A percentile compares a stretch with the other conserved stretches of the same genome.
Conservation (phyloP, 129 eudicot species). For the Escallonia rubra region DNA sequence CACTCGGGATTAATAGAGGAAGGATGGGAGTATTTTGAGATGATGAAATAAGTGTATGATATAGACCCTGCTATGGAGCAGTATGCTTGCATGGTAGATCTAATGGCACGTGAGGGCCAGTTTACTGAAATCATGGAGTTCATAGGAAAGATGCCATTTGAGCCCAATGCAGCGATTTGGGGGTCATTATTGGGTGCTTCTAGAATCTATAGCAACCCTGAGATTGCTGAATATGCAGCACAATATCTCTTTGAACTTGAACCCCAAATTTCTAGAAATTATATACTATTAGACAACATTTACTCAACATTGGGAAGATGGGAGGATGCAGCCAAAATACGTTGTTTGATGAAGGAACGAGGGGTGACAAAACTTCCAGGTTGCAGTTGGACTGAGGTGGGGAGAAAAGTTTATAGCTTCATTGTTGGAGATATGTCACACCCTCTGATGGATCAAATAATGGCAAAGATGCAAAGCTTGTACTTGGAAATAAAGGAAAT, state of each 20-base stretch:
- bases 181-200: conserved; percentile 10
- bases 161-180: conserved; percentile 18
- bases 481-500: no score
- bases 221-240: conserved; percentile 20
- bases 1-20: conserved; percentile 19
- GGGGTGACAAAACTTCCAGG: conserved; percentile 13
- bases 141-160: conserved; percentile 8
- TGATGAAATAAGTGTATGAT: conserved; percentile 14
- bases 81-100: conserved; percentile 24
- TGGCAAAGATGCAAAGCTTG: no score
- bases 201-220: conserved; percentile 11
- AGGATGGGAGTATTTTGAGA: conserved; percentile 11
- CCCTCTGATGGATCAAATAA: conserved; percentile 10
- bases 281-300: conserved; percentile 16
- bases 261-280: conserved; percentile 13
- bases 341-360: conserved; percentile 9
- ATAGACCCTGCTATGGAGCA: conserved; percentile 15
- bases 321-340: conserved; percentile 15
- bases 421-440: conserved; percentile 8
- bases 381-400: conserved; percentile 12
- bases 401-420: background rate
- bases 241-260: conserved; percentile 16
- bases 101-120: conserved; percentile 16
- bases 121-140: background rate
- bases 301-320: conserved; percentile 14